Evolutionary conservation across 2,329 filamentous ascomycete species (phyloP), one percentile per base, ranked within the genome.

Genomic region (Fragosphaeria purpurea): DNA sequence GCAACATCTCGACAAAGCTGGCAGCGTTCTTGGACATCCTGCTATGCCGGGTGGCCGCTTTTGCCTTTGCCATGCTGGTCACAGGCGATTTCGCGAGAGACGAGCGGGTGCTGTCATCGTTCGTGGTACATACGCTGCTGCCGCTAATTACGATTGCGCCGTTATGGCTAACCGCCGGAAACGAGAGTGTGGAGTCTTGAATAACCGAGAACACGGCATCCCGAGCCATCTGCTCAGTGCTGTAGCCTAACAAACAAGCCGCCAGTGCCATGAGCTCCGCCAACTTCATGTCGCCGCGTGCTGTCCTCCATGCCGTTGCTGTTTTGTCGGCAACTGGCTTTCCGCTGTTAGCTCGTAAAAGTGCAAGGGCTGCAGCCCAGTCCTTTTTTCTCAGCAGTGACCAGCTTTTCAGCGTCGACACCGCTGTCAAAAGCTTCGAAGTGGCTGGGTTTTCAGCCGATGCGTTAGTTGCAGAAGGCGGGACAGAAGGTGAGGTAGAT

Each of bases 111-210:
- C 68, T 69, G 37, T 75, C 75, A 32, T 67, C 59, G 33, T 57
- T 52, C 12, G 61, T 52, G 1, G 32, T n/a, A 9, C 10, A 6
- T 10, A 11, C 46, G 9, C 53, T 50, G 54, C 66, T 61, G 31
- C 22, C 22, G 22, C 22, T 22, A 22, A 22, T 22, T 22, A 22
- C 22, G 22, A 22, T 3, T 22, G 22, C 22, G 22, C 22, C 22
- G 22, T 22, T 22, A 22, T 22, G 22, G 22, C 70, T 69, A 39
- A 91, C 72, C 0, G 87, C 82, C 1, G 90, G 88, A 53, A 91
- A 85, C 0, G 89, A 94, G 32, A 96, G 82, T 0, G 89, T 95
- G 0, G 93, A 96, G 60, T 98, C 93, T 44, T 91, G 87, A 12
- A 97, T 77, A 8, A 91, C 86, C 13, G 88, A 94, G 64, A 91